phyloP scores from a whole-genome alignment of 495 filamentous ascomycete species.

The Talaromyces nanjingensis region DNA sequence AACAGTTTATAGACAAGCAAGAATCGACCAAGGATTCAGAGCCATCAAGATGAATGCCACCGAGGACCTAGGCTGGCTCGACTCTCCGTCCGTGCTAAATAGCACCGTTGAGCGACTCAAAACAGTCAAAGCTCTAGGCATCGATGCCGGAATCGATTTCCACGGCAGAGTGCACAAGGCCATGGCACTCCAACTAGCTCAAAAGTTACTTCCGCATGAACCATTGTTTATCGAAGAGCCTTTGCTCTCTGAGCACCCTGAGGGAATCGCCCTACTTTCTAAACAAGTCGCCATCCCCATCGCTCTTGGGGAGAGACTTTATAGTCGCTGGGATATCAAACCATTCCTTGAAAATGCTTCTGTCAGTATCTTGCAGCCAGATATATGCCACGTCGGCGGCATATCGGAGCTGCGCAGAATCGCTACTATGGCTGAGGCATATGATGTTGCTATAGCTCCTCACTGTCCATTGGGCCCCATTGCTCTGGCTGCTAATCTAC shows the following conservation, averaged over 20 bases:
- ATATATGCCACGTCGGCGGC: constrained; percentile 68
- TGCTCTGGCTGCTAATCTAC: constrained; percentile 64
- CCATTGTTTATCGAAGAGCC: not conserved
- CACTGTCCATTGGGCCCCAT: constrained; percentile 74
- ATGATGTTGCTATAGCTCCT: constrained; percentile 69
- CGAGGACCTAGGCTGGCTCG: constrained; percentile 70
- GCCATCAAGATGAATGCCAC: constrained; percentile 78
- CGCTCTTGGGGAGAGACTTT: constrained; percentile 68
- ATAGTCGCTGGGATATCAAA: constrained; percentile 68
- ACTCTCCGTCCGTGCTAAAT: constrained; percentile 57
- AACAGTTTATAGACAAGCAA: constrained; percentile 42
- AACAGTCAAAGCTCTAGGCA: not conserved
- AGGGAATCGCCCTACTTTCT: constrained; percentile 28
- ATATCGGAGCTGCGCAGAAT: constrained; percentile 67
- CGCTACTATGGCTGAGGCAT: constrained; percentile 67
- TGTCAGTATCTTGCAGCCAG: constrained; percentile 69
- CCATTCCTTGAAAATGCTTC: constrained; percentile 61
- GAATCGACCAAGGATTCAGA: constrained; percentile 63
- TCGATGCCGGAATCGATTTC: not conserved
- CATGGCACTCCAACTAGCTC: not conserved
- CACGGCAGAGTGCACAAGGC: not conserved
- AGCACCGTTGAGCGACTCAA: constrained; percentile 50
- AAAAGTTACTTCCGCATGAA: not conserved
- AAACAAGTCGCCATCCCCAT: constrained; percentile 58
- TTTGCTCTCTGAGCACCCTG: not conserved